A percentile compares a stretch with the other conserved stretches of the same genome.
Evolutionary conservation across 2,329 filamentous ascomycete genomes (phyloP).

Genomic region (Calonectria hawksworthii): DNA sequence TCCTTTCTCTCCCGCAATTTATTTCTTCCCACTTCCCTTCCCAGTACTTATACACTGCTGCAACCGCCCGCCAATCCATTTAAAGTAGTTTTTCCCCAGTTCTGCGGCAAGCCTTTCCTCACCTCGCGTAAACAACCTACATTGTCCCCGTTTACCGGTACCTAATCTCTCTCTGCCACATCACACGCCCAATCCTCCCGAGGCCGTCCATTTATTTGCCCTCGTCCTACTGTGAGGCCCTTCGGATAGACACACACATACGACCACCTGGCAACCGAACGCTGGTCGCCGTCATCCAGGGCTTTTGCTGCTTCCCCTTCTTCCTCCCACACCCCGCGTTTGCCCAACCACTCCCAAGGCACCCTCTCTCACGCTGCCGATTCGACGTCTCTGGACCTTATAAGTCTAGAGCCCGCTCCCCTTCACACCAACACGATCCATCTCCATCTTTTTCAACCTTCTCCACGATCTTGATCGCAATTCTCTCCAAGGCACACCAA

Average conservation of each 20-base stretch:
- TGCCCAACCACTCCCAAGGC: constrained; percentile 31
- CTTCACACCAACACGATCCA: constrained; percentile 17
- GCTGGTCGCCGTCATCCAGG: constrained; percentile 27
- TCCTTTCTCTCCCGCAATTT: constrained; percentile 20
- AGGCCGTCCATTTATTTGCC: constrained; percentile 33
- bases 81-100: constrained; percentile 31
- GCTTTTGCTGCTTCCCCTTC: constrained; percentile 12
- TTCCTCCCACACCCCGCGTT: constrained; percentile 32
- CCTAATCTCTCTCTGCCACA: constrained; percentile 48
- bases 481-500: not conserved
- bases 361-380: constrained; percentile 26
- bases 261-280: constrained; percentile 32
- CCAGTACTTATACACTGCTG: constrained; percentile 12
- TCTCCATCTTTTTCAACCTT: constrained; percentile 2
- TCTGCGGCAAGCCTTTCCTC: constrained; percentile 34
- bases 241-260: constrained; percentile 35
- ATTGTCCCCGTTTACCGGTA: constrained; percentile 34
- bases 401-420: constrained; percentile 34
- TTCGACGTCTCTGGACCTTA: constrained; percentile 32
- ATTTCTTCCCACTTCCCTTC: constrained; percentile 6
- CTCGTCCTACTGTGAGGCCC: constrained; percentile 41
- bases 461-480: not conserved
- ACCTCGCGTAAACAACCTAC: constrained; percentile 33
- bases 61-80: constrained; percentile 24
- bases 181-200: constrained; percentile 42